phyloP scores from a whole-genome alignment of 345 rosid species.

The Populus nigra region DNA sequence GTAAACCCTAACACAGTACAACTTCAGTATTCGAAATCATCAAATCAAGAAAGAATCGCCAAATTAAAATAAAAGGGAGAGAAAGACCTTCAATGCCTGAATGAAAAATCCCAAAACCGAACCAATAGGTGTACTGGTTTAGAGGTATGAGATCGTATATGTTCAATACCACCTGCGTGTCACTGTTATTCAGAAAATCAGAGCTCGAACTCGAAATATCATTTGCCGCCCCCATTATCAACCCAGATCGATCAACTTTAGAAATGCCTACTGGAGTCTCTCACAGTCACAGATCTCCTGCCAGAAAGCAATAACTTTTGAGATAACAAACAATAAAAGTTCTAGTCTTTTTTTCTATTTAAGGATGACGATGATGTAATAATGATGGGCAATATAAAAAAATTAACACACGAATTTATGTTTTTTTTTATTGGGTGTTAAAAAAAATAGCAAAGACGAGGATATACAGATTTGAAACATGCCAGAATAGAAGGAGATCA shows the following conservation, averaged over 20 bases:
- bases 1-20: not conserved
- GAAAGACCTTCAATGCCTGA: slow-evolving; percentile 81
- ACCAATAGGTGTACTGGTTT: slow-evolving; percentile 75
- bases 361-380: not conserved
- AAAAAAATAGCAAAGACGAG: not conserved
- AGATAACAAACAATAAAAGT: not conserved
- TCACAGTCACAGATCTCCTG: slow-evolving; percentile 3
- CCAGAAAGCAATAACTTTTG: not conserved
- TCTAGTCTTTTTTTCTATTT: not conserved
- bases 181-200: slow-evolving; percentile 11
- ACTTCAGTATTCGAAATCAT: not conserved
- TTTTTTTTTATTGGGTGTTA: not conserved
- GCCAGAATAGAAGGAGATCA: too few species aligned
- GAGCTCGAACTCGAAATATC: slow-evolving; percentile 30
- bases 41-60: not conserved
- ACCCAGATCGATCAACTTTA: not conserved
- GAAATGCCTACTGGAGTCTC: not conserved
- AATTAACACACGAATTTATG: not conserved
- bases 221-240: slow-evolving; percentile 39
- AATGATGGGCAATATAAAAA: not conserved
- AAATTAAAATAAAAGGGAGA: not conserved
- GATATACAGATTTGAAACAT: too few species aligned
- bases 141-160: slow-evolving; percentile 85
- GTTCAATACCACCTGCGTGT: slow-evolving; percentile 56
- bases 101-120: slow-evolving; percentile 89